Evolutionary conservation across 441 rosid species (phyloP).

Genomic region (Pelargonium citronellum): DNA sequence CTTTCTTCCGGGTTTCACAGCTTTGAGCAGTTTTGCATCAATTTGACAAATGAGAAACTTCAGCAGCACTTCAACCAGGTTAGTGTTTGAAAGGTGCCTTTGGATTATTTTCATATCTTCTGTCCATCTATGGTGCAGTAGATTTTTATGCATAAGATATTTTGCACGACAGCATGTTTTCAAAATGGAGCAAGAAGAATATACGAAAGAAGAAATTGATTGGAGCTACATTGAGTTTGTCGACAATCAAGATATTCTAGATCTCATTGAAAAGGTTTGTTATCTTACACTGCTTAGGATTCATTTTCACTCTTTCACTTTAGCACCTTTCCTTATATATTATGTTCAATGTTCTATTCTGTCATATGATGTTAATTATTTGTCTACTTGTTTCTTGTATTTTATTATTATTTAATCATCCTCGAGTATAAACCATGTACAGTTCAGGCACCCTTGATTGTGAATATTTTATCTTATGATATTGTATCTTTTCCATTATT

Average conservation of each 20-base stretch:
- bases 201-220: constrained; percentile 62
- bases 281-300: constrained; percentile 9
- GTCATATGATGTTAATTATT: too few species aligned
- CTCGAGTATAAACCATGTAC: too few species aligned
- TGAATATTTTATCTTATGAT: neutral
- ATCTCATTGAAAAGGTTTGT: constrained; percentile 57
- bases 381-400: too few species aligned
- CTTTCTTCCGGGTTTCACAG: constrained; percentile 34
- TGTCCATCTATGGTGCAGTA: constrained; percentile 7
- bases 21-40: constrained; percentile 78
- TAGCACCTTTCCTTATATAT: neutral
- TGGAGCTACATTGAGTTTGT: constrained; percentile 25
- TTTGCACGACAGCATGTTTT: constrained; percentile 54
- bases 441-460: neutral
- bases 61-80: constrained; percentile 88
- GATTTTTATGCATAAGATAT: neutral
- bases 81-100: constrained; percentile 20
- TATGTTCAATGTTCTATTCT: neutral
- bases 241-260: constrained; percentile 72
- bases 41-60: constrained; percentile 77
- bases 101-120: constrained; percentile 16
- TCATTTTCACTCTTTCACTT: constrained; percentile 7
- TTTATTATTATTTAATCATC: too few species aligned
- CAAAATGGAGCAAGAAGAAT: constrained; percentile 85
- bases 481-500: neutral